phyloP scores from a whole-genome alignment of 495 filamentous ascomycete genomes.

The Staphylotrichum longicolle region DNA sequence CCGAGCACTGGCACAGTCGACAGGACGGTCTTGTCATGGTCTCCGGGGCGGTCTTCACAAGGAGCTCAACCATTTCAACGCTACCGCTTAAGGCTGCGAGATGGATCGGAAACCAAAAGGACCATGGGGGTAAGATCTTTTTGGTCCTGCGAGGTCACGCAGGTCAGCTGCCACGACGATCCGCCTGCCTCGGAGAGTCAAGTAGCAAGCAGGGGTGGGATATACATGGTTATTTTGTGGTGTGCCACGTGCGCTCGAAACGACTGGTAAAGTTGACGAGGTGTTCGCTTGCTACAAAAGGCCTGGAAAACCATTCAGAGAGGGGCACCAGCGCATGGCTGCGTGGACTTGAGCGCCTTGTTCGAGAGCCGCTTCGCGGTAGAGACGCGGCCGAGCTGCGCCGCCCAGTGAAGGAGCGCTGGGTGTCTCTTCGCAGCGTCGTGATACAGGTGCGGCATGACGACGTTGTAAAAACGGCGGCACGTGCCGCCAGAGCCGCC shows the following conservation, averaged over 20 bases:
- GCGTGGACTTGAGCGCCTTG: background rate
- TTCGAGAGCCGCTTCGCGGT: constrained; percentile 3
- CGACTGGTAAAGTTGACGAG: background rate
- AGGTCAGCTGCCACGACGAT: background rate
- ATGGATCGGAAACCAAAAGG: constrained; percentile 12
- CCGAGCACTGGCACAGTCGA: constrained; percentile 1
- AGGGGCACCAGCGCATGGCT: background rate
- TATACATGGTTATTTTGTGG: background rate
- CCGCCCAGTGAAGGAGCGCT: constrained; percentile 15
- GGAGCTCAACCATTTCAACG: constrained; percentile 10
- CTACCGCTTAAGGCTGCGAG: constrained; percentile 12
- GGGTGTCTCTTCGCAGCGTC: background rate
- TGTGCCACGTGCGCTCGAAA: background rate
- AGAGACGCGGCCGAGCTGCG: background rate
- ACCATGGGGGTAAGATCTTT: background rate
- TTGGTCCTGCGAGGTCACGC: background rate
- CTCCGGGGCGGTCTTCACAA: background rate
- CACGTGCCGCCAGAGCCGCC: constrained; percentile 17
- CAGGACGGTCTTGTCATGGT: background rate
- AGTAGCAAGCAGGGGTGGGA: background rate
- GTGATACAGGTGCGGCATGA: constrained; percentile 13
- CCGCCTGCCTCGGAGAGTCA: background rate
- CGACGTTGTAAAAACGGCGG: background rate
- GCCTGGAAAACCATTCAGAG: background rate
- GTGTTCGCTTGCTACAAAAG: background rate